Base-by-base conservation (phyloP, 495 filamentous ascomycete genomes). In the Lasiosphaeria ovina region DNA sequence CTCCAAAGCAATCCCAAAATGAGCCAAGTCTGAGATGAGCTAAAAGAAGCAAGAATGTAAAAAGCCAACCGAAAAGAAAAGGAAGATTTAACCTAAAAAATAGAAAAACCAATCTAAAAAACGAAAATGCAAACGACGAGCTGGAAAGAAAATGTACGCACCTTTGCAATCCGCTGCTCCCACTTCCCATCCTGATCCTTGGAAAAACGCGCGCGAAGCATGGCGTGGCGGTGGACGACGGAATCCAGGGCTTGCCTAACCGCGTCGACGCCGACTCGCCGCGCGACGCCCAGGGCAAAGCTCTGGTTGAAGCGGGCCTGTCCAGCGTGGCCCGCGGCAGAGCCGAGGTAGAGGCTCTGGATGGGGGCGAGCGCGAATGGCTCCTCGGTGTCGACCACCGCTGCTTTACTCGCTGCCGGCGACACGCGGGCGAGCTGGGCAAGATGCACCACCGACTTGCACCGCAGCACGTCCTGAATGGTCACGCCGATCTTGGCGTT, bases 251-350 rank as follows among this genome's bases (percentile, higher is more conserved):
- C 72, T 50, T 8, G 44, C 45, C 81, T 74, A 35, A 84, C 65
- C 1, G 80, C 80, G 36, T 68, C 61, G 45, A 44, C 33, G 6
- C 7, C 34, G 7, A 54, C 33, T 9, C 51, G 51, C 36, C 51
- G 31, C 6, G 51, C 32, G 48, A 64, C 14, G 45, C 40, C 12
- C 1, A 85, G 83, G 74, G 5, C 84, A 68, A 47, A 87, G 54
- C 84, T 85, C 65, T 87, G 84, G 60, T 87, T 87, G 69, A 86
- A 87, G 48, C 87, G 82, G 54, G 86, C 80, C 3, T 79, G 79
- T 49, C 54, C 54, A 10, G 82, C 74, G 0, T 74, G 75, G 16
- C 84, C 73, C 14, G 62, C 58, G 8, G 59, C 51, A 10, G 79
- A 42, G 3, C 82, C 71, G 54, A 85, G 85, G 61, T 85, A 85